phyloP scores from a whole-genome alignment of 768 basidiomycete species.

The Leucocoprinus leucothites region DNA sequence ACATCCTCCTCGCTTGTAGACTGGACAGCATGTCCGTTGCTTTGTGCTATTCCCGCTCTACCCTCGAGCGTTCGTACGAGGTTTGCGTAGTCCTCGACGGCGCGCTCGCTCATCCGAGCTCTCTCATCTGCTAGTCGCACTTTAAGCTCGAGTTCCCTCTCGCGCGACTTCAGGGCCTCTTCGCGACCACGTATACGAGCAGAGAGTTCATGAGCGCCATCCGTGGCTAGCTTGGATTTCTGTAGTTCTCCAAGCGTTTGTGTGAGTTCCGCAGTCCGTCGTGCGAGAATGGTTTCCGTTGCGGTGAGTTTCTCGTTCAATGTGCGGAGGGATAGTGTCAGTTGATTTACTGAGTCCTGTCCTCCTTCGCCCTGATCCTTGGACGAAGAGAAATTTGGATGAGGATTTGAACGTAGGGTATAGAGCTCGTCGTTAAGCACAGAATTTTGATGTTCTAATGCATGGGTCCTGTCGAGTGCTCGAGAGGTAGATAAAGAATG shows the following conservation, averaged over 20 bases:
- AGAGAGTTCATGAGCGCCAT: conserved; percentile 54
- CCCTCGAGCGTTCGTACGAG: conserved; percentile 66
- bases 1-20: conserved; percentile 32
- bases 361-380: not conserved
- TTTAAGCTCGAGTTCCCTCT: conserved; percentile 44
- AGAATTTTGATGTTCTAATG: conserved; percentile 59
- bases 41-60: conserved; percentile 21
- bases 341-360: conserved; percentile 35
- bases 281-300: conserved; percentile 53
- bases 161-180: conserved; percentile 48
- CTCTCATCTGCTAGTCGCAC: conserved; percentile 54
- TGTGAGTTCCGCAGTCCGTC: conserved; percentile 46
- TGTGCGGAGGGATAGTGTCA: conserved; percentile 66
- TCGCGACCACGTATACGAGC: conserved; percentile 51
- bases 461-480: conserved; percentile 41
- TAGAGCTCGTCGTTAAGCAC: conserved; percentile 55
- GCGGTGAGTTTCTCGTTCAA: conserved; percentile 65
- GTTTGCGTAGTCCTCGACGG: conserved; percentile 71
- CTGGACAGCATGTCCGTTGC: not conserved
- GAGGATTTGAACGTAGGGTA: conserved; percentile 26
- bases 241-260: conserved; percentile 39
- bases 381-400: conserved; percentile 20
- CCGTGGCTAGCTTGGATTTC: conserved; percentile 38
- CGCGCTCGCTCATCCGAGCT: conserved; percentile 57
- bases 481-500: conserved; percentile 52